Evolutionary conservation across 306 rosid genomes (phyloP).

Genomic region (Malus orientalis): DNA sequence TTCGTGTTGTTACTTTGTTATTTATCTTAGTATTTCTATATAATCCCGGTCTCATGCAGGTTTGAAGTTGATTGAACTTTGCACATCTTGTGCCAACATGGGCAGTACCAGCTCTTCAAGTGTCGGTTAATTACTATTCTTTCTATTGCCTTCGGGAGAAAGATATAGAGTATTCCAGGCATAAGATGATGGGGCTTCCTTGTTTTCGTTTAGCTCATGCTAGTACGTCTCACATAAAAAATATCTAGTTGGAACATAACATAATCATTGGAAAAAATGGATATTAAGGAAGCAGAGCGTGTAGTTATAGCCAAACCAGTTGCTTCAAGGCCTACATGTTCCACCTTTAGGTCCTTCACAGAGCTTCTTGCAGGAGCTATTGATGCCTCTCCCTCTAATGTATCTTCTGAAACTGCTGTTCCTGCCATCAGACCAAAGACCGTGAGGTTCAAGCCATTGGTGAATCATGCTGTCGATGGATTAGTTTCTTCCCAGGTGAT

Average conservation of each 20-base stretch:
- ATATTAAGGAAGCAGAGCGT: conserved; percentile 63
- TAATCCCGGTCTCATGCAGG: neutral
- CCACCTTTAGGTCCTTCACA: conserved; percentile 78
- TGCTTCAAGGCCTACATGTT: conserved; percentile 79
- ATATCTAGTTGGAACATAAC: neutral
- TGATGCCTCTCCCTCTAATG: conserved; percentile 41
- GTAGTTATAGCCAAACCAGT: conserved; percentile 78
- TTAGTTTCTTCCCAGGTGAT: conserved; percentile 61
- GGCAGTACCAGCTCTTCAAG: neutral
- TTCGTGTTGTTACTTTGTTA: neutral
- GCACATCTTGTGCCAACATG: neutral
- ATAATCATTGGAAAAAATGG: conserved; percentile 45
- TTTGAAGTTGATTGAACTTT: neutral
- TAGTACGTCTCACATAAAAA: neutral
- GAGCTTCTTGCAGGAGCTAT: conserved; percentile 83
- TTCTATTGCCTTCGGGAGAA: neutral
- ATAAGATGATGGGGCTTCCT: neutral
- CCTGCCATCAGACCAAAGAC: conserved; percentile 92
- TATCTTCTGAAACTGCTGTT: conserved; percentile 51
- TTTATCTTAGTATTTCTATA: neutral
- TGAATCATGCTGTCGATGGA: conserved; percentile 29
- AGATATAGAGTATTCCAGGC: neutral
- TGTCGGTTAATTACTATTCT: neutral
- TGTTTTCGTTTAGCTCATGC: conserved; percentile 8
- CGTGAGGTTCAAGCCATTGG: conserved; percentile 65